phyloP scores from a whole-genome alignment of 768 basidiomycete genomes.

The Cantharellus cinnabarinus region DNA sequence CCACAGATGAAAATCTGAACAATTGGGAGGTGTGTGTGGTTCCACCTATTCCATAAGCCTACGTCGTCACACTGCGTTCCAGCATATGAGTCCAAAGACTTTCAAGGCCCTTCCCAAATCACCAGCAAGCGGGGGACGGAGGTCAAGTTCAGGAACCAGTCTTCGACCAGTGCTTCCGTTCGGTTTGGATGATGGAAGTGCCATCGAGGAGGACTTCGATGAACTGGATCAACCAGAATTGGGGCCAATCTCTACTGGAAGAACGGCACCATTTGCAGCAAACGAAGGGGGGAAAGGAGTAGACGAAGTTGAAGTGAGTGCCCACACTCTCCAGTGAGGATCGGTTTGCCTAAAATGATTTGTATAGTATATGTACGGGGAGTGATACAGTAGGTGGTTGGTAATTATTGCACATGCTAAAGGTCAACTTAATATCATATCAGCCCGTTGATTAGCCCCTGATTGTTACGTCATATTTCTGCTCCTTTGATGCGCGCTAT shows the following conservation, averaged over 20 bases:
- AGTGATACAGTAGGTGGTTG: background rate
- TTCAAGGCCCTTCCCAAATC: conserved; percentile 87
- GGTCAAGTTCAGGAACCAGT: conserved; percentile 67
- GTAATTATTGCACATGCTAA: no score
- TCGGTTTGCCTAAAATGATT: no score
- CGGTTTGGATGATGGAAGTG: conserved; percentile 56
- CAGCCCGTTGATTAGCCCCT: no score
- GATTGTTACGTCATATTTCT: background rate
- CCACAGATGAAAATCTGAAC: conserved; percentile 64
- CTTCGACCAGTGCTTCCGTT: conserved; percentile 65
- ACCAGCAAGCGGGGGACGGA: conserved; percentile 49
- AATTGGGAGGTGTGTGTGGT: conserved; percentile 72
- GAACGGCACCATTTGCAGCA: conserved; percentile 49
- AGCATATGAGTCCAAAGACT: conserved; percentile 95
- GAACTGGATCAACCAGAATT: conserved; percentile 36
- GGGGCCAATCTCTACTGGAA: conserved; percentile 58
- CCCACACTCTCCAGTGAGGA: background rate
- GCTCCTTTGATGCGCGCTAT: conserved; percentile 5
- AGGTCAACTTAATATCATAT: background rate
- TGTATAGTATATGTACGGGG: conserved; percentile 8
- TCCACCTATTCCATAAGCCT: conserved; percentile 1
- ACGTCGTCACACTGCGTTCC: conserved; percentile 1
- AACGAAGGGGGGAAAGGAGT: conserved; percentile 43
- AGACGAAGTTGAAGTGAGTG: conserved; percentile 51
- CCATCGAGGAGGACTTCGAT: conserved; percentile 50